Evolutionary conservation across 179 eudicot genomes (phyloP), one percentile per base, ranked within the genome.

Genomic region (Sideroxylon spinosum): DNA sequence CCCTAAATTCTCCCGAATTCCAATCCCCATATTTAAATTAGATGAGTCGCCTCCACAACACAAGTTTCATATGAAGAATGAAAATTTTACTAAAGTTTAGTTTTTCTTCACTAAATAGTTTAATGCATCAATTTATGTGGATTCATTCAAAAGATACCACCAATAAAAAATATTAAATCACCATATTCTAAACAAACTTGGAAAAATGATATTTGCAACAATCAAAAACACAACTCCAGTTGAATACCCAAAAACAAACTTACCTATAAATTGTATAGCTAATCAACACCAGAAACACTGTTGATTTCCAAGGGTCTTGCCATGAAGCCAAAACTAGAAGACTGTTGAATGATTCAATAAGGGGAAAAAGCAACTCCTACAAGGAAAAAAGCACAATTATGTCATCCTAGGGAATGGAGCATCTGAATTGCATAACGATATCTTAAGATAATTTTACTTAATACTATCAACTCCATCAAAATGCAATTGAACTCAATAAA

Each of bases 281-380:
- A 68, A 78, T 67, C 75, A 92, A 50, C 81, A 88, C 78, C 84
- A 92, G 49, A 87, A 92, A 90, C 23, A 85, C 28, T 46, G 89
- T 73, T 64, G 98, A 92, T 78, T 84, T 92, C 52, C 80, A 78
- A 75, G 98, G 98, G 67, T 90, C 88, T 82, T 88, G 87, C 98
- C 98, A 93, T 55, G 95, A 86, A 77, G 90, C 91, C 88, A 90
- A 80, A 66, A 52, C 57, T 71, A 88, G 87, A 79, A 92, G 81
- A 73, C 80, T 77, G 61, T 78, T 80, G 60, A 82, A 81, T 70
- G 82, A 78, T 60, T 82, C 74, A 61, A 88, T 79, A 67, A 88
- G 60, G 20, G 97, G 97, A 74, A 84, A 86, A 78, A 93, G 93
- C 86, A 93, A 87, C 81, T 92, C 98, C 98, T 93, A 56, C 78